Base-by-base conservation (phyloP, 345 rosid genomes). In the Salix koriyanagi region DNA sequence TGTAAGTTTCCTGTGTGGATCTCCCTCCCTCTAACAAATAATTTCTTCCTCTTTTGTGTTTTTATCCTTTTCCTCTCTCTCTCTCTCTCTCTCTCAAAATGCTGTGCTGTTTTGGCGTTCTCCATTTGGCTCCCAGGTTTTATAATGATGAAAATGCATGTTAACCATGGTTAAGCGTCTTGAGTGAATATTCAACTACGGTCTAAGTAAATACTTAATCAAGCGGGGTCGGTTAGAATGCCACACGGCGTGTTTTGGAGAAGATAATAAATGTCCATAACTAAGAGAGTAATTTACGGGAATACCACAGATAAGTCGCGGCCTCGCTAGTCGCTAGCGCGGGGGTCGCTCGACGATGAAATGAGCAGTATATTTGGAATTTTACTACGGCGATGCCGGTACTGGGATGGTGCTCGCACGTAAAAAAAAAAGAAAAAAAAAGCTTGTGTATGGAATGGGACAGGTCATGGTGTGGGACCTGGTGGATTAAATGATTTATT, bases 131-230 rank as follows among this genome's bases (percentile, higher is more conserved):
- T 81, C 79, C 65, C 50, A 71, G 79, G 85, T 78, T 54, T 77
- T 83, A 79, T 72, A 86, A 79, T 68, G 65, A 34, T 67, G 67
- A 23, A 6, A 19, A 16, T 41, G 42, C 42, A 14, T 0, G 10
- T 14, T 73, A 82, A 82, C 88, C 76, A 71, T 68, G 79, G 84
- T 83, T 80, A 76, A 10, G n/a, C 1, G 5, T 21, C 25, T 7
- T 4, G 30, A 26, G 46, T 12, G 25, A 5, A 32, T 1, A 50
- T 4, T 6, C 54, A 67, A 30, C 23, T 44, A 21, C 19, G 41
- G 65, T 42, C 19, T 13, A 37, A 3, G 13, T 41, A 26, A 23
- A 30, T 13, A 64, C 23, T 1, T n/a, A 76, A 56, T 44, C 61
- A 58, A 34, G 14, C 18, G 37, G 42, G 13, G 61, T 65, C 21